Evolutionary conservation across 306 rosid genomes (phyloP), one percentile per base, ranked within the genome.

Genomic region (Morella rubra): DNA sequence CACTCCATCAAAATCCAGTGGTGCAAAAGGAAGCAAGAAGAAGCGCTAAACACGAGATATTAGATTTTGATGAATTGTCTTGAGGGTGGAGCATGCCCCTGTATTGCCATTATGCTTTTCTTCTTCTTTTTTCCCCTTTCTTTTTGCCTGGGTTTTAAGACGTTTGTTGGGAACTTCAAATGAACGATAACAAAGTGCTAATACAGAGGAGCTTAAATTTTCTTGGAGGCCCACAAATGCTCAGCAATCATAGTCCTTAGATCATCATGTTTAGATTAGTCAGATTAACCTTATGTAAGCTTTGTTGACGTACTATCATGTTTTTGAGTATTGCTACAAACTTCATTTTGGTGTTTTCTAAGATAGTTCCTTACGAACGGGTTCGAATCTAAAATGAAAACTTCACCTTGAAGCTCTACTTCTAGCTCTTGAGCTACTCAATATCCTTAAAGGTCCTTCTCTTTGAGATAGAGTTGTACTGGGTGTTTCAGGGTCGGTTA

Each of bases 1-100:
- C 5, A 46, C 89, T 20, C 99, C 99, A 73, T 91, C 97, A 15
- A 95, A 92, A 86, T 92, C 99, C 7, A 20, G 89, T 50, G 79
- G 73, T 0, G 80, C 86, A 16, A 95, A 95, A 74, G 97, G 92
- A 79, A 80, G 97, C 97, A 95, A 95, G 97, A 95, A 95, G 93
- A 95, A 85, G 96, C 97, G 99, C 79, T 95, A 85, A 82, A 60
- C 52, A 46, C 7, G 71, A 42, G 42, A 60, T 81, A 71, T 62
- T 69, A 80, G 67, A 46, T 73, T 58, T 66, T 73, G 69, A 72
- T 18, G 72, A 79, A 53, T 81, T 27, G 77, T 22, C 46, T 52
- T 19, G 76, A 73, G 62, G 74, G 75, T 79, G 59, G 71, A 74
- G 64, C 73, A 69, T 72, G 81, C 77, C 44, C 60, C 69, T 73